Conservation (phyloP, 768 basidiomycete genomes). For the Boletus vinaceobasis region DNA sequence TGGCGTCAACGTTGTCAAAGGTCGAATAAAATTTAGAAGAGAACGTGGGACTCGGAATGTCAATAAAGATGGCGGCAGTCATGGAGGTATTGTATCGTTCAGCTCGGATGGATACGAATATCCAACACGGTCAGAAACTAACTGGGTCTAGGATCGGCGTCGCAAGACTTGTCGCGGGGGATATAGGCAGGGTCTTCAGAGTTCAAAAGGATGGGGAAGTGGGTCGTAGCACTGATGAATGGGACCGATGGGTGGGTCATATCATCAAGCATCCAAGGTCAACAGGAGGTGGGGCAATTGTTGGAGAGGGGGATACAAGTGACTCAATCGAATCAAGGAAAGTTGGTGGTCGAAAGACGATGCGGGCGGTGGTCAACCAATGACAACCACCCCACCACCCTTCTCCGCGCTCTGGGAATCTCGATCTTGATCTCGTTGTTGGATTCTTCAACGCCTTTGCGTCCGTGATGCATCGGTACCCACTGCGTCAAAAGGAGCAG, state of each 20-base stretch:
- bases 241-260: not conserved
- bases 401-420: conserved; percentile 1
- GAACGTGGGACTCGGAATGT: not conserved
- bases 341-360: not conserved
- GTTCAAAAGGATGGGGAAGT: not conserved
- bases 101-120: no score
- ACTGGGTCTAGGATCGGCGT: not conserved
- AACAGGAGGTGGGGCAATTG: not conserved
- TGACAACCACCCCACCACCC: not conserved
- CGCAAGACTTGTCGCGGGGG: not conserved
- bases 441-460: not conserved
- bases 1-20: not conserved
- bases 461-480: not conserved
- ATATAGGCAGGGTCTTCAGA: not conserved
- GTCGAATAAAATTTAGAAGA: not conserved
- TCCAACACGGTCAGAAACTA: not conserved
- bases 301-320: not conserved
- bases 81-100: not conserved
- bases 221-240: not conserved
- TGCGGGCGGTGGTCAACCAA: not conserved
- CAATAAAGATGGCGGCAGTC: not conserved
- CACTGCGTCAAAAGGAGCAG: not conserved
- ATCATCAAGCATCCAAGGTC: not conserved
- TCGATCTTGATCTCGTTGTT: conserved; percentile 9
- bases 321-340: not conserved